Base-by-base conservation (phyloP, 768 basidiomycete genomes). In the Nidularia pulvinata region DNA sequence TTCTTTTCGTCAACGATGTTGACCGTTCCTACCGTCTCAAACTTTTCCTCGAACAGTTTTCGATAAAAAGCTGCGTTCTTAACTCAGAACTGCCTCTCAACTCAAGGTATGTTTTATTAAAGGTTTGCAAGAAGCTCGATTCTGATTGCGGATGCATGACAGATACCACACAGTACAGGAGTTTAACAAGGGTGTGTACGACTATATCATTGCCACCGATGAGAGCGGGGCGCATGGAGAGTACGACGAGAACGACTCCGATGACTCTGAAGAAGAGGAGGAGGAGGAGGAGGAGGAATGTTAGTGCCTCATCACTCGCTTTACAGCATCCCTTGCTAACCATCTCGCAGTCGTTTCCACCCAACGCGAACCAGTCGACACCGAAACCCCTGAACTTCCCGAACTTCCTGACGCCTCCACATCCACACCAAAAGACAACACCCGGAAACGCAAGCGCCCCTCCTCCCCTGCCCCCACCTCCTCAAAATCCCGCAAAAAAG, bases 121-220 rank as follows among this genome's bases (percentile, higher is more conserved):
- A 39, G 4, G 25, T 25, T 4, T 16, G 53, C 16, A 3, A 42
- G 19, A 11, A 37, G 32, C 4, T 33, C 47, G n/a, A 19, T 13
- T 6, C 22, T 47, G 0, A 46, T 50, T 39, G 25, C 43, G 33
- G 36, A 42, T 36, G 11, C 19, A 48, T 33, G 4, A 5, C 47
- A 94, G 93, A 69, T 97, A 95, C 63, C 97, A 99, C 63, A 89
- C 89, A 1, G 97, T 99, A 1, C 95, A 99, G 61, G 97, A 98
- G 69, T 99, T 99, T 65, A 99, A 99, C 70, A 91, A 93, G 61
- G 97, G 97, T 2, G 93, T 97, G 6, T 98, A 98, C 61, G 95
- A 99, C 66, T 98, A 98, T 67, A 94, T 98, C 57, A 97, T 99
- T 51, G 97, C 97, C 1, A 96, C 95, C 7, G 96, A 98, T 64